These are phyloP conservation scores for Crucihimalaya himalaica DNA, from an alignment of 345 rosid species.

Conservation along the genomic window DNA sequence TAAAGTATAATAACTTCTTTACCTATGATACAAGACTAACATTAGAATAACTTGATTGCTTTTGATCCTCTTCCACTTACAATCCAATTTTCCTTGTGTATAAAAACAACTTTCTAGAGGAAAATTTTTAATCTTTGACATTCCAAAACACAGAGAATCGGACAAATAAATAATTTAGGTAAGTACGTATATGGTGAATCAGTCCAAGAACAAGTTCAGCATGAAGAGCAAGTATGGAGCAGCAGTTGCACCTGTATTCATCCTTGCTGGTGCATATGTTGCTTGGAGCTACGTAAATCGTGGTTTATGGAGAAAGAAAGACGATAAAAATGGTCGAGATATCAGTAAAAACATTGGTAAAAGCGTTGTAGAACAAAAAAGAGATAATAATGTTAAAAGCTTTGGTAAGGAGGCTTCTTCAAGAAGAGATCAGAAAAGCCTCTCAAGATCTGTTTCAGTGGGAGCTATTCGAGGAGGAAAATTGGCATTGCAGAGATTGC, in stretches of 20 bases:
- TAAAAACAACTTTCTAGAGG: background rate
- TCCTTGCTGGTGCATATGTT: conserved; percentile 48
- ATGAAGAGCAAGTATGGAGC: conserved; percentile 50
- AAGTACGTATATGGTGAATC: conserved; percentile 32
- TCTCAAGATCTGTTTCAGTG: conserved; percentile 50
- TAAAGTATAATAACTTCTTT: conserved; percentile 34
- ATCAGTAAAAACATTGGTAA: background rate
- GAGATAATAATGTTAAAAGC: conserved; percentile 15
- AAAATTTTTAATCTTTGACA: background rate
- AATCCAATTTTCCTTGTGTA: background rate
- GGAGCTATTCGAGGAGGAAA: conserved; percentile 61
- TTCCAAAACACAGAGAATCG: background rate
- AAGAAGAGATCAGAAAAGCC: background rate
- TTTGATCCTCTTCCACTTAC: background rate
- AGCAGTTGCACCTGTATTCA: conserved; percentile 44
- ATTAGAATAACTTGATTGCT: conserved; percentile 34
- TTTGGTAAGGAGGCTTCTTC: conserved; percentile 21
- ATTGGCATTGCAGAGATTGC: conserved; percentile 53
- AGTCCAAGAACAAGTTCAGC: conserved; percentile 28
- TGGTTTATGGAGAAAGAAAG: conserved; percentile 41
- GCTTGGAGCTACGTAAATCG: conserved; percentile 47
- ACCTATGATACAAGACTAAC: conserved; percentile 36
- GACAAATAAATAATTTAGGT: background rate
- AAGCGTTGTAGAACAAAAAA: background rate
- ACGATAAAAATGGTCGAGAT: conserved; percentile 24